A percentile compares a stretch with the other conserved stretches of the same genome.
Evolutionary conservation across 148 eudicot genomes (phyloP).

Genomic region (Nyssa sinensis): DNA sequence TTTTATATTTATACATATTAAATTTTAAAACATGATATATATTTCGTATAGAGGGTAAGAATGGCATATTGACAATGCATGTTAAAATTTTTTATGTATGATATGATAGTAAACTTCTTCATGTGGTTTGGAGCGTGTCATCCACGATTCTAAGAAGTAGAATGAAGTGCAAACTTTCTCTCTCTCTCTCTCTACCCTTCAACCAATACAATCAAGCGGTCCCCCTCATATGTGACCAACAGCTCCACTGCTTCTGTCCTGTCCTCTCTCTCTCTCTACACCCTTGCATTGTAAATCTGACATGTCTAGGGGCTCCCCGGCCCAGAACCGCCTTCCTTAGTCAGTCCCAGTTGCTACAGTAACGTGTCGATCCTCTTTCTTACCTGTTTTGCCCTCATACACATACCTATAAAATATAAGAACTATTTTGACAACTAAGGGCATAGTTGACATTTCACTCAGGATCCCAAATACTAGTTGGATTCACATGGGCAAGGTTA

Average conservation of each 20-base stretch:
- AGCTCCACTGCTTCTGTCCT: conserved; percentile 20
- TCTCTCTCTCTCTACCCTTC: not conserved
- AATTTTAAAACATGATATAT: too few species aligned
- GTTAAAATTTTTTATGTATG: not conserved
- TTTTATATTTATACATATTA: too few species aligned
- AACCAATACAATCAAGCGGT: conserved; percentile 15
- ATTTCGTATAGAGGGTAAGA: too few species aligned
- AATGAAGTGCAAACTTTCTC: not conserved
- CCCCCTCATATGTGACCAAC: conserved; percentile 30
- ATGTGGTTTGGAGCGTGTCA: not conserved
- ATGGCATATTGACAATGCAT: too few species aligned
- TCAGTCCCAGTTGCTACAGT: not conserved
- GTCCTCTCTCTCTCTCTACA: not conserved
- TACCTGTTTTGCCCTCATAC: not conserved
- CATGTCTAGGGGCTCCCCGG: conserved; percentile 1
- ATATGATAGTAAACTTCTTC: not conserved
- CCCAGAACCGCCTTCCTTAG: not conserved
- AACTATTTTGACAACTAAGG: not conserved
- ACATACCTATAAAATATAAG: too few species aligned
- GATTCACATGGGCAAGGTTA: conserved; percentile 11
- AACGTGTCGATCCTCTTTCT: not conserved
- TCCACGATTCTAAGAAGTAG: not conserved
- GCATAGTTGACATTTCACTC: not conserved
- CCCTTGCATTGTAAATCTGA: not conserved
- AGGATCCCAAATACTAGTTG: not conserved